These are phyloP conservation scores for Climacium dendroides DNA, from an alignment of 225 moss, liverwort and hornwort genomes.

Conservation along the genomic window DNA sequence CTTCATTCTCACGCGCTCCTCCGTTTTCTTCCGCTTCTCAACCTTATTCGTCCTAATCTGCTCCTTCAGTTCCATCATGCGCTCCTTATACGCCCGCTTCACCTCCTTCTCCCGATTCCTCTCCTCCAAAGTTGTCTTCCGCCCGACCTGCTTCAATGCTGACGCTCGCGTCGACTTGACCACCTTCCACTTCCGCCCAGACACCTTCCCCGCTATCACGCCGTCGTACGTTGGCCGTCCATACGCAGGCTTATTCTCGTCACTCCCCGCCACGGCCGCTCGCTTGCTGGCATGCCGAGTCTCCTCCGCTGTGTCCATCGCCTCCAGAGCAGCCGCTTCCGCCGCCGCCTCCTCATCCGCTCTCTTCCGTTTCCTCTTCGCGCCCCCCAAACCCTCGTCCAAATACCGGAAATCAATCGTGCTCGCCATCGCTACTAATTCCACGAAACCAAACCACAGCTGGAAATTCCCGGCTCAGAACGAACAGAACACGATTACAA, in stretches of 20 bases:
- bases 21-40: slow-evolving; percentile 68
- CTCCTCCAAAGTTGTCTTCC: slow-evolving; percentile 74
- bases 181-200: slow-evolving; percentile 87
- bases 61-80: slow-evolving; percentile 78
- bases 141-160: slow-evolving; percentile 60
- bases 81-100: slow-evolving; percentile 79
- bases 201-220: slow-evolving; percentile 71
- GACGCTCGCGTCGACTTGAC: slow-evolving; percentile 52
- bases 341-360: slow-evolving; percentile 39
- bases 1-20: slow-evolving; percentile 62
- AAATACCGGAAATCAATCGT: slow-evolving; percentile 81
- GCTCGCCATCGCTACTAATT: slow-evolving; percentile 17
- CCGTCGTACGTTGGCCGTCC: slow-evolving; percentile 89
- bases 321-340: slow-evolving; percentile 6
- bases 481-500: neutral
- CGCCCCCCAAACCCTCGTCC: slow-evolving; percentile 92
- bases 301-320: slow-evolving; percentile 36
- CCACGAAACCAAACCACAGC: neutral
- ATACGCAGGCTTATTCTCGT: slow-evolving; percentile 37
- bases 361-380: slow-evolving; percentile 68
- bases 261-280: slow-evolving; percentile 48
- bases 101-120: slow-evolving; percentile 53
- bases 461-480: neutral
- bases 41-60: slow-evolving; percentile 74
- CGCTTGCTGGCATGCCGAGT: slow-evolving; percentile 47